These are phyloP conservation scores for Avena eriantha DNA, from an alignment of 176 grass and related monocot genomes.

Conservation along the genomic window DNA sequence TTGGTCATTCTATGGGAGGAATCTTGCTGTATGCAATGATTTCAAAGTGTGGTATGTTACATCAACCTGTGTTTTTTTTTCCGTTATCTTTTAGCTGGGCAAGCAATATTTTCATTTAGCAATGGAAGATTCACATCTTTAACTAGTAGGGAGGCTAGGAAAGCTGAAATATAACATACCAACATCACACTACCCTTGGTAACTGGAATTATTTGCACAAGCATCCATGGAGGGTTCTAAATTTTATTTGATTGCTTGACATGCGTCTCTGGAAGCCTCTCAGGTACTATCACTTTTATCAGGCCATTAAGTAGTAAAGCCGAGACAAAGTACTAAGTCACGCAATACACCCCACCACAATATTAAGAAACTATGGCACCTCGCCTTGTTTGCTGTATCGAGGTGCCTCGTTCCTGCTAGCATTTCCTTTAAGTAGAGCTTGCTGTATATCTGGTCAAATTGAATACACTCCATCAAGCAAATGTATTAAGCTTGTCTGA, in stretches of 20 bases:
- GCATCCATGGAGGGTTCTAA: not conserved
- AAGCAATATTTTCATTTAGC: slow-evolving; percentile 1
- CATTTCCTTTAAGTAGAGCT: slow-evolving; percentile 16
- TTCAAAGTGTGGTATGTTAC: slow-evolving; percentile 80
- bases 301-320: slow-evolving; percentile 16
- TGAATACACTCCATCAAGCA: slow-evolving; percentile 3
- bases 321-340: slow-evolving; percentile 26
- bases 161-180: not conserved
- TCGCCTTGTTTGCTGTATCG: not conserved
- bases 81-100: not conserved
- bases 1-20: slow-evolving; percentile 97
- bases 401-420: not conserved
- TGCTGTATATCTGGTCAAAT: slow-evolving; percentile 29
- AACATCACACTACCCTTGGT: slow-evolving; percentile 11
- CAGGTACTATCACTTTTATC: not conserved
- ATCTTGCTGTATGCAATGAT: slow-evolving; percentile 88
- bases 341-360: not conserved
- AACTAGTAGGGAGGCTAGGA: not conserved
- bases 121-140: slow-evolving; percentile 15
- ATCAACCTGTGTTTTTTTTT: slow-evolving; percentile 1
- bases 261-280: slow-evolving; percentile 12
- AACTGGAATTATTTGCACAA: slow-evolving; percentile 1
- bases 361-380: not conserved
- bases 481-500: slow-evolving; percentile 6
- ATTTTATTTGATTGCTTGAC: slow-evolving; percentile 18